Evolutionary conservation across 768 basidiomycete genomes (phyloP).

Genomic region (Psilocybe sp.): DNA sequence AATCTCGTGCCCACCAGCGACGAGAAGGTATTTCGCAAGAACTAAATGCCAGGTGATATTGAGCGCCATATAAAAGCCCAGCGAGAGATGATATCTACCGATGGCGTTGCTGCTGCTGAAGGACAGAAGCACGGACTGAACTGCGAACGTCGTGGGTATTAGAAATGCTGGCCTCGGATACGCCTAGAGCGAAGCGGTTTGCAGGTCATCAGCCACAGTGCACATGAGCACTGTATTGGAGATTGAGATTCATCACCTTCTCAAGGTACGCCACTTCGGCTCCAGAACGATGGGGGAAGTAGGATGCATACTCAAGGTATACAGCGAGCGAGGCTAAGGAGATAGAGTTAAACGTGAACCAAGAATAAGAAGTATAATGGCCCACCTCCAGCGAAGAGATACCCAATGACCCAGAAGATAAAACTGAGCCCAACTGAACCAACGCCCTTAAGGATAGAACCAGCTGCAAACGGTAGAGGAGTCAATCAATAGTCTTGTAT

Average conservation of each 20-base stretch:
- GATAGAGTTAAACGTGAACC: neutral
- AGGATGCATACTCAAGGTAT: constrained; percentile 44
- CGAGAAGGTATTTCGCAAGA: constrained; percentile 33
- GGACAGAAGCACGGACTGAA: constrained; percentile 34
- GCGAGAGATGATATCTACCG: constrained; percentile 15
- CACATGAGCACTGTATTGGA: neutral
- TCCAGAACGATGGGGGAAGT: constrained; percentile 48
- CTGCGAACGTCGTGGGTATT: constrained; percentile 41
- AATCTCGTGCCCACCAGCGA: constrained; percentile 25
- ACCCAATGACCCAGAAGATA: constrained; percentile 40
- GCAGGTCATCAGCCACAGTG: neutral
- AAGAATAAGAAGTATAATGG: neutral
- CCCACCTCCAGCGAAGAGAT: constrained; percentile 31
- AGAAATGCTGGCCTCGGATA: constrained; percentile 41
- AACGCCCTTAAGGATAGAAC: constrained; percentile 32
- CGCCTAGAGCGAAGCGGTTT: constrained; percentile 23
- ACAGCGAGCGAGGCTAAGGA: constrained; percentile 29
- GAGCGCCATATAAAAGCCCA: neutral
- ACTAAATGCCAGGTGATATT: constrained; percentile 15
- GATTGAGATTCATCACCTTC: constrained; percentile 21
- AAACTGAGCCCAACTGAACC: constrained; percentile 37
- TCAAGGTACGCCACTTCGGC: constrained; percentile 48
- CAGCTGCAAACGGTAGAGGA: constrained; percentile 19
- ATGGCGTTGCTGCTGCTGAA: constrained; percentile 39
- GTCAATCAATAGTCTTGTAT: neutral